Conservation (phyloP, 768 basidiomycete species). For the Xerocomellus chrysenteron region DNA sequence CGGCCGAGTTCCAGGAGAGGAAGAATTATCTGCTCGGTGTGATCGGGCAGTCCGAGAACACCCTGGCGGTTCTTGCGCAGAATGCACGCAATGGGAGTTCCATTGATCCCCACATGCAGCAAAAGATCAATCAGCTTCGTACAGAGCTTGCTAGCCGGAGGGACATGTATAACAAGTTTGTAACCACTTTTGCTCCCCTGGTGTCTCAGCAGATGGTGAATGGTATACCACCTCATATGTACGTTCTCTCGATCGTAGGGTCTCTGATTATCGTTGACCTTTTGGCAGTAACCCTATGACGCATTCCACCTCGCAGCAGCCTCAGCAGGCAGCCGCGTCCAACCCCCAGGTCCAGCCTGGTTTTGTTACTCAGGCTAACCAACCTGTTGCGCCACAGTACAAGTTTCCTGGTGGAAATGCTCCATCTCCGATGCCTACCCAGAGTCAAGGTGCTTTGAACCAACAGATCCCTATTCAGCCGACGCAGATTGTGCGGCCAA, state of each 20-base stretch:
- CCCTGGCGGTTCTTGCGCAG: slow-evolving; percentile 5
- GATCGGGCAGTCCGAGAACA: slow-evolving; percentile 18
- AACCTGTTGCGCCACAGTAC: slow-evolving; percentile 15
- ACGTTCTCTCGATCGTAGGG: slow-evolving; percentile 12
- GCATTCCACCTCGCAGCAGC: slow-evolving; percentile 19
- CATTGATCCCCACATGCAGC: slow-evolving; percentile 18
- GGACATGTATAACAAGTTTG: slow-evolving; percentile 40
- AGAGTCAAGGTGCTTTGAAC: slow-evolving; percentile 15
- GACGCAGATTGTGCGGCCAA: slow-evolving; percentile 29
- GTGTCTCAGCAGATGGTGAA: slow-evolving; percentile 27
- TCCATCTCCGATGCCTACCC: slow-evolving; percentile 22
- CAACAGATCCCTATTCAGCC: slow-evolving; percentile 35
- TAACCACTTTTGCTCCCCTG: slow-evolving; percentile 27
- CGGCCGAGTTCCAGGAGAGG: slow-evolving; percentile 26
- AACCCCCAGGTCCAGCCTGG: slow-evolving; percentile 21
- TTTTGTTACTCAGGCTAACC: slow-evolving; percentile 19
- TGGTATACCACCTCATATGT: slow-evolving; percentile 35
- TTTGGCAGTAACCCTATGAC: slow-evolving; percentile 18
- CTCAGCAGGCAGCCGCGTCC: slow-evolving; percentile 14
- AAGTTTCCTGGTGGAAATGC: slow-evolving; percentile 17
- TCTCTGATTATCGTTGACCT: slow-evolving; percentile 4
- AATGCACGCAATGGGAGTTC: slow-evolving; percentile 11
- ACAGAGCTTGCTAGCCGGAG: slow-evolving; percentile 32
- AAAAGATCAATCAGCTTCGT: slow-evolving; percentile 18
- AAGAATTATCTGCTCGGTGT: slow-evolving; percentile 5